Evolutionary conservation across 1,284 basidiomycete genomes (phyloP).

Genomic region (Cryptococcus floricola): DNA sequence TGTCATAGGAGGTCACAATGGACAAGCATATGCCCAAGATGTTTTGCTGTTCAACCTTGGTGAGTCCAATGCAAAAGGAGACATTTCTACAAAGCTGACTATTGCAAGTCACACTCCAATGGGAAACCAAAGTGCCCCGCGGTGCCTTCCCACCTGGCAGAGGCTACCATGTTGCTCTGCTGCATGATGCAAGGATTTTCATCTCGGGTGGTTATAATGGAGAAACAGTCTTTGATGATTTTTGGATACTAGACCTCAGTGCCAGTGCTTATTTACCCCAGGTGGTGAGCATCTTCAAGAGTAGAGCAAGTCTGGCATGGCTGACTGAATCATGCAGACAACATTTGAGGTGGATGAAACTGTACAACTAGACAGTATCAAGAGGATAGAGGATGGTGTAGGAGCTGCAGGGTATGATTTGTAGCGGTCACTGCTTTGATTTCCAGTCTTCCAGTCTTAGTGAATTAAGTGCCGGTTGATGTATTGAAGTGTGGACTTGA

Average conservation of each 20-base stretch:
- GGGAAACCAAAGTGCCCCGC: conserved; percentile 59
- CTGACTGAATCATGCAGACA: conserved; percentile 21
- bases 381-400: no score
- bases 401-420: no score
- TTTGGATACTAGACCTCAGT: conserved; percentile 77
- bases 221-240: conserved; percentile 72
- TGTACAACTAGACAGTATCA: neutral
- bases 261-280: conserved; percentile 88
- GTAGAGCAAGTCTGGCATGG: neutral
- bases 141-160: conserved; percentile 67
- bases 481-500: no score
- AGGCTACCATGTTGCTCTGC: conserved; percentile 69
- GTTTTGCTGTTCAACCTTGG: conserved; percentile 82
- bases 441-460: no score
- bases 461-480: no score
- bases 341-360: conserved; percentile 44
- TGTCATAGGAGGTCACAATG: conserved; percentile 83
- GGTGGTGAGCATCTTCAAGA: conserved; percentile 53
- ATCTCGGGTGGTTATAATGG: conserved; percentile 87
- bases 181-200: conserved; percentile 79
- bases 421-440: no score
- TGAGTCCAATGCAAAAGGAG: conserved; percentile 37
- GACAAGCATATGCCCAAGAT: conserved; percentile 69
- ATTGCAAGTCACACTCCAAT: conserved; percentile 60
- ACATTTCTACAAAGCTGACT: conserved; percentile 1